Conservation (phyloP, 768 basidiomycete species). For the Boletus rex-veris region DNA sequence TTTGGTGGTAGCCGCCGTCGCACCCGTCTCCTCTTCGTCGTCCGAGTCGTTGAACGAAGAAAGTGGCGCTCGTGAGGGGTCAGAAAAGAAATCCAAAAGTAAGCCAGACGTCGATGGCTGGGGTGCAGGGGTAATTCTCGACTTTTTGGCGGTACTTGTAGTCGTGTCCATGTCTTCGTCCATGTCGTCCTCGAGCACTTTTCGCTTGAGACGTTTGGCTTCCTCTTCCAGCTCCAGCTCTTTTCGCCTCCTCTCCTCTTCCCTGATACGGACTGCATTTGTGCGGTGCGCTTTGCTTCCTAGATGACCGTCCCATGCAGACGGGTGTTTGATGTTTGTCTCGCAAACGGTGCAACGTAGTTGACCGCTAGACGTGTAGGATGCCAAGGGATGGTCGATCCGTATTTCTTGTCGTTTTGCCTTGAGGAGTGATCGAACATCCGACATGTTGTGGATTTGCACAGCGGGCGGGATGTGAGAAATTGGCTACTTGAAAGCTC, state of each 20-base stretch:
- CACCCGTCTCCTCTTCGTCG: slow-evolving; percentile 37
- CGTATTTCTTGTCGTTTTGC: slow-evolving; percentile 78
- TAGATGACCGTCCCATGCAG: slow-evolving; percentile 85
- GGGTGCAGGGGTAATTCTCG: slow-evolving; percentile 19
- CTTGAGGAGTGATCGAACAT: slow-evolving; percentile 76
- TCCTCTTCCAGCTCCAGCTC: slow-evolving; percentile 36
- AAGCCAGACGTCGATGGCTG: slow-evolving; percentile 33
- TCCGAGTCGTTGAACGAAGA: slow-evolving; percentile 38
- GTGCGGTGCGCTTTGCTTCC: slow-evolving; percentile 77
- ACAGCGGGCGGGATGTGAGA: no score
- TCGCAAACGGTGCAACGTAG: slow-evolving; percentile 68
- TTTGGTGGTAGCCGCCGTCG: neutral
- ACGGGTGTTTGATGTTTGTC: slow-evolving; percentile 63
- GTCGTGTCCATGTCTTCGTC: slow-evolving; percentile 16
- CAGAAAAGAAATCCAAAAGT: slow-evolving; percentile 80
- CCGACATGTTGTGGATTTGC: slow-evolving; percentile 50
- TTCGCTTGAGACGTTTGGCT: slow-evolving; percentile 36
- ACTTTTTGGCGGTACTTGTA: slow-evolving; percentile 29
- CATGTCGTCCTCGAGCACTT: slow-evolving; percentile 22
- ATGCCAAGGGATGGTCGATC: slow-evolving; percentile 68
- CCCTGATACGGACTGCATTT: slow-evolving; percentile 55
- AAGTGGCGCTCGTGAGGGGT: slow-evolving; percentile 52
- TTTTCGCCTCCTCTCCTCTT: slow-evolving; percentile 47
- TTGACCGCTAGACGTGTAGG: slow-evolving; percentile 63
- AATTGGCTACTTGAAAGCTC: no score